A percentile compares a stretch with the other conserved stretches of the same genome.
Conservation (phyloP, 345 rosid species). For the Dovyalis caffra region DNA sequence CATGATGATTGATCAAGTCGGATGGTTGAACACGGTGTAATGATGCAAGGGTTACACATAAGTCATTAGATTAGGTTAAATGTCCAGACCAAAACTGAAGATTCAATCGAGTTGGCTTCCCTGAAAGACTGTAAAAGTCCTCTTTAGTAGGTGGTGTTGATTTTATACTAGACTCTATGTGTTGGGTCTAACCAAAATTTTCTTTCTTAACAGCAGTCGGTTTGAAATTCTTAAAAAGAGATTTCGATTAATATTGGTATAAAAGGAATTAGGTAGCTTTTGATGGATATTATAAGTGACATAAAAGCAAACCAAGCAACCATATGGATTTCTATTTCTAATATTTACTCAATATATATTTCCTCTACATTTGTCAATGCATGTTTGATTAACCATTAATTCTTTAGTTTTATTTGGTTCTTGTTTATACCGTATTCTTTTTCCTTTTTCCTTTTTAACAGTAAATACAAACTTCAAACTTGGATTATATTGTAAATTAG, state of each 20-base stretch:
- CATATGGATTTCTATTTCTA: background rate
- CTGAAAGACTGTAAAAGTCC: constrained; percentile 4
- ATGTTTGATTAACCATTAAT: background rate
- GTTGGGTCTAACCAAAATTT: background rate
- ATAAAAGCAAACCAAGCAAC: background rate
- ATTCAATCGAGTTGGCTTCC: background rate
- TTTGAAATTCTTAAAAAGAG: background rate
- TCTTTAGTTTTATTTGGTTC: background rate
- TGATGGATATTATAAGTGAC: background rate
- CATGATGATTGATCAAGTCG: background rate
- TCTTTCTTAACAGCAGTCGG: background rate
- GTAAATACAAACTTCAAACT: too few relatives aligned
- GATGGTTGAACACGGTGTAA: background rate
- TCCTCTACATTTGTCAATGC: background rate
- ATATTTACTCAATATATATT: too few relatives aligned
- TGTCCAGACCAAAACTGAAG: background rate
- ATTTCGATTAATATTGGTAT: background rate
- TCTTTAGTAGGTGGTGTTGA: background rate
- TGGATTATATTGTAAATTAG: too few relatives aligned
- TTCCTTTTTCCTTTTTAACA: too few relatives aligned
- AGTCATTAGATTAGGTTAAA: constrained; percentile 5
- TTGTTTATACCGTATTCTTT: background rate
- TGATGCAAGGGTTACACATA: background rate
- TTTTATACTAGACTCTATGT: background rate
- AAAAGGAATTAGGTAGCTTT: background rate